Base-by-base conservation (phyloP, 2,329 filamentous ascomycete species). In the Blumeria graminis region DNA sequence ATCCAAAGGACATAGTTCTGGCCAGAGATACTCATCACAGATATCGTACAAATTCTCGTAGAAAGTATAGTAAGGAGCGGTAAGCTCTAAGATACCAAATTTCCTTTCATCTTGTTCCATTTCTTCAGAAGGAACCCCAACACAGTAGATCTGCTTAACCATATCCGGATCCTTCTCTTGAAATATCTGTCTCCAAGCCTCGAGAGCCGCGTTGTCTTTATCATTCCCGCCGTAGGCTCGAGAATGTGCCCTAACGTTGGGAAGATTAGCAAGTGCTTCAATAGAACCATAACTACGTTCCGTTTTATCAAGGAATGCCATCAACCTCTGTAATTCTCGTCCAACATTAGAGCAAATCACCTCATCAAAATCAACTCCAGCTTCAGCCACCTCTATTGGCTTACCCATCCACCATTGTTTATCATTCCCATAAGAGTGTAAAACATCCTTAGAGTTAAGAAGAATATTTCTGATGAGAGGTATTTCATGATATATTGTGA, bases 341-440 rank as follows among this genome's bases (percentile, higher is more conserved):
- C 71, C 65, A 52, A 65, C 66, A 6, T 56, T 36, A 6, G 56
- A 28, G 6, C 56, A 54, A 35, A 61, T 56, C 36, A 65, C 46
- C 22, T 60, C 58, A 45, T 58, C 43, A 4, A 62, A 57, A 35
- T 56, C 55, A 16, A 57, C 46, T 11, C 48, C 48, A 16, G 57
- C 48, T 11, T 50, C 48, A 18, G 60, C 56, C 9, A 57, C 33
- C 6, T 62, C 60, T 39, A 81, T 80, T 32, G 70, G 64, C 51
- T 73, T 69, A 3, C 79, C 78, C 59, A 71, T 74, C 79, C 79
- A 82, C 79, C 79, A 82, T 58, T 77, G 72, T 11, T 68, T 68
- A 60, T 76, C 71, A 60, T 74, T 70, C 0, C 78, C 77, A 59
- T 81, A 82, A 36, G 68, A 71, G 1, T 67, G 62, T 1, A 71